These are phyloP conservation scores for Ananas comosus DNA, from an alignment of 176 grass and related monocot species.

Conservation along the genomic window DNA sequence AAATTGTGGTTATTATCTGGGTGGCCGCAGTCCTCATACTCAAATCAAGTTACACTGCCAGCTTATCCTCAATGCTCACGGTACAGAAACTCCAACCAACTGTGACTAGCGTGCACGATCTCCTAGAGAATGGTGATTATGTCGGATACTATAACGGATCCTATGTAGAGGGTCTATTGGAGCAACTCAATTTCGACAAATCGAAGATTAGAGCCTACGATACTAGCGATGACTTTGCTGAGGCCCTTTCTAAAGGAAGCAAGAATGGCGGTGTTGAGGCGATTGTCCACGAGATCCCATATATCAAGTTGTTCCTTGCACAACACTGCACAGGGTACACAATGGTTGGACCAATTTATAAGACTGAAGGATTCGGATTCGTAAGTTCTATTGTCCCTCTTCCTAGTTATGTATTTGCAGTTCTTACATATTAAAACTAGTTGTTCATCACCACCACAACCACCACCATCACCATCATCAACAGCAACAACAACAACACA, in stretches of 20 bases:
- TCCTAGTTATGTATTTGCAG: neutral
- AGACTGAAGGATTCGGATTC: conserved; percentile 44
- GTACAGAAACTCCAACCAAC: conserved; percentile 38
- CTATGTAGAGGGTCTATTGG: conserved; percentile 31
- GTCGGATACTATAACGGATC: conserved; percentile 31
- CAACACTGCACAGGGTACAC: conserved; percentile 33
- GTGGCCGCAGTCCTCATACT: conserved; percentile 36
- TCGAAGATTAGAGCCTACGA: conserved; percentile 32
- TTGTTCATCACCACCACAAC: no score
- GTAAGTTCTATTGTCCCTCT: conserved; percentile 28
- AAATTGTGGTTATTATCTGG: conserved; percentile 46
- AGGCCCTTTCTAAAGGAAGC: conserved; percentile 50
- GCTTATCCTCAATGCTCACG: conserved; percentile 42
- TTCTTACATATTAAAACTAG: no score
- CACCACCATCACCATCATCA: no score
- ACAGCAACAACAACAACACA: no score
- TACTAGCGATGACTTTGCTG: conserved; percentile 4
- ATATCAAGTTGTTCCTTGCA: conserved; percentile 47
- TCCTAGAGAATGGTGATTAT: conserved; percentile 28
- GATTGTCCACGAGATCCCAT: conserved; percentile 40
- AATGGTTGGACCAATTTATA: conserved; percentile 53
- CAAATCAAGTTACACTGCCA: conserved; percentile 54
- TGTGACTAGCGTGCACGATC: conserved; percentile 28
- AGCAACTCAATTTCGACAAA: conserved; percentile 28
- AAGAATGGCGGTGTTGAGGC: conserved; percentile 42